phyloP scores from a whole-genome alignment of 1,139 yeast genomes.

The Taiozyma sp. region DNA sequence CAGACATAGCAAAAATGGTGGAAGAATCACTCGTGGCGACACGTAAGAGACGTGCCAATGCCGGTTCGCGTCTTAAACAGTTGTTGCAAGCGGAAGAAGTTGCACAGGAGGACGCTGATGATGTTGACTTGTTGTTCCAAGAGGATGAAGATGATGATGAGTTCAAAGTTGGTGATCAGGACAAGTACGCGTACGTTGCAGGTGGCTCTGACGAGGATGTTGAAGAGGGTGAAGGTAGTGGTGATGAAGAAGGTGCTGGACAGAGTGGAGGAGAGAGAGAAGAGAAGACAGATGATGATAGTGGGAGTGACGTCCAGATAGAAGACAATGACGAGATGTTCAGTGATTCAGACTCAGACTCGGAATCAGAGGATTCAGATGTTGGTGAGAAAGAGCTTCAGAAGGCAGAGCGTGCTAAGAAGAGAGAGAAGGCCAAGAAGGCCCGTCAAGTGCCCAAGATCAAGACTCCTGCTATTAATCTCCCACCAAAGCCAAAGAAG shows the following conservation, averaged over 20 bases:
- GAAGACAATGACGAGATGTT: conserved; percentile 40
- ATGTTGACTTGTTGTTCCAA: conserved; percentile 67
- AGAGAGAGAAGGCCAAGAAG: conserved; percentile 36
- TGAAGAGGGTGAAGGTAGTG: conserved; percentile 44
- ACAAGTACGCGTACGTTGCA: conserved; percentile 44
- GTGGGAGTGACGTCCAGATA: conserved; percentile 34
- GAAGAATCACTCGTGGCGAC: conserved; percentile 60
- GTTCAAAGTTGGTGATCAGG: conserved; percentile 62
- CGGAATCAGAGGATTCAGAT: conserved; percentile 42
- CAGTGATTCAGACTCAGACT: conserved; percentile 24
- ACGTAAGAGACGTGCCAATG: conserved; percentile 77
- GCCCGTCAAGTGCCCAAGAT: conserved; percentile 41
- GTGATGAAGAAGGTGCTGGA: conserved; percentile 40
- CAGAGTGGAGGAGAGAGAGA: conserved; percentile 23
- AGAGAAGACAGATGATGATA: conserved; percentile 5
- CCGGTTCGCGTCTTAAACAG: conserved; percentile 80
- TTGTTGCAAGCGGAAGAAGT: conserved; percentile 66
- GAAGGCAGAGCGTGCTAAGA: conserved; percentile 42
- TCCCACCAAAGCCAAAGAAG: conserved; percentile 19
- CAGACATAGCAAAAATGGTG: conserved; percentile 2
- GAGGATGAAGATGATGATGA: conserved; percentile 87
- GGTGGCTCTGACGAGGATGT: conserved; percentile 32
- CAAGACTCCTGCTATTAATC: conserved; percentile 29
- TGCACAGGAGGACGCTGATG: conserved; percentile 67
- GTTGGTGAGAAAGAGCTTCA: conserved; percentile 67